Percentiles rank a stretch among this genome's conserved stretches.
These are phyloP conservation scores for Aspergillus sp. DNA, from an alignment of 2,329 filamentous ascomycete genomes.

Conservation along the genomic window DNA sequence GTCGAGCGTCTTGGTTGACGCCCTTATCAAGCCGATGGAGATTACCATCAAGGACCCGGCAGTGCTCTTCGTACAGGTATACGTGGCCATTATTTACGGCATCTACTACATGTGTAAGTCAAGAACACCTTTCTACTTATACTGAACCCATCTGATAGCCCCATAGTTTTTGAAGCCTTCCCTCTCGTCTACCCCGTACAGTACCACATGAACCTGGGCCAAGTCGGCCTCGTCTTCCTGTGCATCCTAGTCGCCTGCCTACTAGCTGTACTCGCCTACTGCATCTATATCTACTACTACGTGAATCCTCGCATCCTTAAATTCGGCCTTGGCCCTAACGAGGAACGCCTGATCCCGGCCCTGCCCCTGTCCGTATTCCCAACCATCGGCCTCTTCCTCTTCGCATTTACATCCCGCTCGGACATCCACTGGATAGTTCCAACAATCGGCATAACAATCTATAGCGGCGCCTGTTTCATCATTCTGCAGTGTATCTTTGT, in stretches of 20 bases:
- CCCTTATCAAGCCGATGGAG: neutral
- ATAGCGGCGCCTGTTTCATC: conserved; percentile 32
- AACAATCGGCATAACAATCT: conserved; percentile 40
- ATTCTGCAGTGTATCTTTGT: conserved; percentile 43
- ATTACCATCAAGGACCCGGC: neutral
- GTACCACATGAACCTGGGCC: neutral
- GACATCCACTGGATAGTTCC: conserved; percentile 32
- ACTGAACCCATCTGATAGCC: too few species aligned
- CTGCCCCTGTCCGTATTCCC: conserved; percentile 54
- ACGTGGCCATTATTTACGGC: neutral
- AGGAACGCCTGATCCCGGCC: conserved; percentile 54
- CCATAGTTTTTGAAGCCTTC: conserved; percentile 5
- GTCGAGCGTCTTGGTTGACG: neutral
- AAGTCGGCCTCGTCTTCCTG: neutral
- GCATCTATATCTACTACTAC: conserved; percentile 52
- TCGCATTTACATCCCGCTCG: conserved; percentile 18
- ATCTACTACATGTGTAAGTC: neutral
- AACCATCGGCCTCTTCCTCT: conserved; percentile 60
- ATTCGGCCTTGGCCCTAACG: conserved; percentile 51
- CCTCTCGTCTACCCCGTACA: neutral
- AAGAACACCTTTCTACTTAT: too few species aligned
- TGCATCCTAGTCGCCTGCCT: neutral
- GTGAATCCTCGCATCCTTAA: conserved; percentile 50
- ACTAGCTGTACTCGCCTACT: conserved; percentile 53
- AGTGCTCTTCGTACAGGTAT: neutral